Base-by-base conservation (phyloP, 108 stramenopile genomes). In the Nitzschia putrida region DNA sequence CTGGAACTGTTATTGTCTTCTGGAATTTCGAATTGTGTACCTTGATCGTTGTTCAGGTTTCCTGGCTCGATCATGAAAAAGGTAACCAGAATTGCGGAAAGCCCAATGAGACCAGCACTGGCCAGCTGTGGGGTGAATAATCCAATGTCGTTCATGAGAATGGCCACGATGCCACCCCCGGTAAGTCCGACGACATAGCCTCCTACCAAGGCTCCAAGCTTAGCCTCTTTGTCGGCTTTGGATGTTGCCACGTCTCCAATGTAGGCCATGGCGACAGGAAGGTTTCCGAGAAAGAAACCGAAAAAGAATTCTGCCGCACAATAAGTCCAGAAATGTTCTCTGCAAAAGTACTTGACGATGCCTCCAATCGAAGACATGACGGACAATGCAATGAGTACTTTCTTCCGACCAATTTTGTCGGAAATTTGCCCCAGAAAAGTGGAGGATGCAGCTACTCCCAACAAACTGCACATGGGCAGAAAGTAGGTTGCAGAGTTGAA, bases 181-280 rank as follows among this genome's bases (percentile, higher is more conserved):
- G 79, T 61, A 68, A 57, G 75, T 11, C 80, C 83, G 14, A 80
- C 26, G 5, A 84, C 77, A 22, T 68, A 78, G 21, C 44, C 66
- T 7, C 80, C 77, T 8, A 84, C 77, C 44, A 84, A 22, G 55
- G 65, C 55, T 40, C 80, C 79, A 51, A 84, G 24, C 53, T 78
- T 13, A 3, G 60, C 26, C 44, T 81, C 71, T 42, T 84, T 81
- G 38, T 76, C 74, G 39, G 53, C 49, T 43, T 80, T 65, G 41
- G 54, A 66, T 0, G 61, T 59, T 37, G 56, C 70, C 4, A 84
- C 52, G 50, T 84, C 80, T 16, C 80, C 80, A 20, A 81, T 45
- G 64, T 84, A 84, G 20, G 78, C 83, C 80, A 84, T 78, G 52
- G 66, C 83, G 44, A 84, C 78, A 0, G 83, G 83, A 38, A 81